Evolutionary conservation across 805 yeast species (phyloP).

Genomic region (Barnettozyma pratensis): DNA sequence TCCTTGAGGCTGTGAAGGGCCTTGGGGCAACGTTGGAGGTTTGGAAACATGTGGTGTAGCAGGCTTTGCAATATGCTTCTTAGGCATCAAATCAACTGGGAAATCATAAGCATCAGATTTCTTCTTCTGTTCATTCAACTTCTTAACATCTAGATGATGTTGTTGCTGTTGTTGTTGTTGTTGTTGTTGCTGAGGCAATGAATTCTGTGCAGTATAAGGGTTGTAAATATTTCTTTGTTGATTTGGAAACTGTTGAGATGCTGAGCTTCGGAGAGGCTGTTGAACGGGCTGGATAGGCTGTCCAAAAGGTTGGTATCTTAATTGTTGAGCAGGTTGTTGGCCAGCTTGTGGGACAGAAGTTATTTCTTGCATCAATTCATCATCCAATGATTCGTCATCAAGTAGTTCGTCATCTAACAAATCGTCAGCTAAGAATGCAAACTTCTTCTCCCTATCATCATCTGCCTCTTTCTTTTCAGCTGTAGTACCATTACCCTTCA

Average conservation of each 20-base stretch:
- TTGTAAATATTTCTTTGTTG: not conserved
- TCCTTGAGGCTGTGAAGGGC: not conserved
- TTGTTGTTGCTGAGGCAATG: not conserved
- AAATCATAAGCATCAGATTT: slow-evolving; percentile 78
- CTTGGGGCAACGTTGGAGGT: not conserved
- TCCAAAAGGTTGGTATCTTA: not conserved
- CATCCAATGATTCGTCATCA: slow-evolving; percentile 42
- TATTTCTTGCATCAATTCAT: slow-evolving; percentile 29
- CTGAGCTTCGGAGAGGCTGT: slow-evolving; percentile 4
- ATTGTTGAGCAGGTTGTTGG: not conserved
- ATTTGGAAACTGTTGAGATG: not conserved
- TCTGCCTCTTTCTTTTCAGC: not conserved
- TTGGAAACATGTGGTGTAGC: slow-evolving; percentile 5
- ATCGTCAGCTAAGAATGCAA: slow-evolving; percentile 18
- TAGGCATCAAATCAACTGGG: slow-evolving; percentile 50
- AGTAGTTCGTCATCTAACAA: slow-evolving; percentile 10
- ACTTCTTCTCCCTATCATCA: slow-evolving; percentile 5
- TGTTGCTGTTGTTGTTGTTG: not conserved
- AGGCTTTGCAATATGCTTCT: slow-evolving; percentile 18
- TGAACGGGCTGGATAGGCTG: slow-evolving; percentile 6
- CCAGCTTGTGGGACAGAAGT: too few relatives aligned
- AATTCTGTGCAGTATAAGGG: slow-evolving; percentile 1
- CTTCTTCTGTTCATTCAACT: slow-evolving; percentile 43
- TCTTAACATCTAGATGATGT: slow-evolving; percentile 22
- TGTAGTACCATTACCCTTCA: not conserved